Conservation (phyloP, 2,329 filamentous ascomycete species). For the Penicillium psychrosexuale region DNA sequence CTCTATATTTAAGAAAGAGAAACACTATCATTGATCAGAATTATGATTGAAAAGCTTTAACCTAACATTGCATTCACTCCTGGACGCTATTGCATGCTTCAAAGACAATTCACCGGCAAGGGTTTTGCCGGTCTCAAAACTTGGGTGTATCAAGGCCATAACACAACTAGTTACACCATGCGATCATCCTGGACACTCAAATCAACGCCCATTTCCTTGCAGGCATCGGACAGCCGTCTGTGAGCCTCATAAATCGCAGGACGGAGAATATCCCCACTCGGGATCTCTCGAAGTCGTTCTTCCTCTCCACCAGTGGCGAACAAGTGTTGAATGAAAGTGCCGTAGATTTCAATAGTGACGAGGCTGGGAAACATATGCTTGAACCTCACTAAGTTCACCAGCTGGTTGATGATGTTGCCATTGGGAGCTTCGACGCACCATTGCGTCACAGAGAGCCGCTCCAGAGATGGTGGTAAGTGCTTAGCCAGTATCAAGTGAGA, state of each 20-base stretch:
- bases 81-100: neutral
- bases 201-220: neutral
- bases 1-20: neutral
- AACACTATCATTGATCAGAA: neutral
- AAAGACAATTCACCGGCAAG: neutral
- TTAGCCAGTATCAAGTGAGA: neutral
- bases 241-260: neutral
- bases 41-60: neutral
- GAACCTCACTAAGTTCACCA: too few species aligned
- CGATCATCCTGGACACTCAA: neutral
- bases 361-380: too few species aligned
- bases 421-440: neutral
- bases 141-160: neutral
- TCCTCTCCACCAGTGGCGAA: too few species aligned
- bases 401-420: too few species aligned
- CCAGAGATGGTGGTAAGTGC: neutral
- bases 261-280: too few species aligned
- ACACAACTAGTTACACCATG: neutral
- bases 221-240: neutral
- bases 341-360: too few species aligned
- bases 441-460: neutral
- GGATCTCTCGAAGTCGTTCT: too few species aligned
- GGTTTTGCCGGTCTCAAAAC: neutral
- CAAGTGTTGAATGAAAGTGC: too few species aligned
- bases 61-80: neutral